Conservation (phyloP, 352 stramenopile genomes). For the Phytophthora sp. region DNA sequence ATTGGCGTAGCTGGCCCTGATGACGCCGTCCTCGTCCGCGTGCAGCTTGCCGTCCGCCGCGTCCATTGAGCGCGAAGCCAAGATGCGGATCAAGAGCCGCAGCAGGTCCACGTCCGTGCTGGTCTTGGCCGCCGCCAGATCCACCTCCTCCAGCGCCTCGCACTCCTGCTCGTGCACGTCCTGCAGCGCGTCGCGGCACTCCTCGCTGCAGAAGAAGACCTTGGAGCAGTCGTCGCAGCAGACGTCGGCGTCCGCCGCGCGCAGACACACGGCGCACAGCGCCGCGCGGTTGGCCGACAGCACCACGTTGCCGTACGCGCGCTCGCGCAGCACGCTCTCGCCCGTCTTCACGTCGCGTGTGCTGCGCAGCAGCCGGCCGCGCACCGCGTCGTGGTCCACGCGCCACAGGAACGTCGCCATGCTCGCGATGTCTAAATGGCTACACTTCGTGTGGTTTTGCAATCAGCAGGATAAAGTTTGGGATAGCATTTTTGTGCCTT, state of each 20-base stretch:
- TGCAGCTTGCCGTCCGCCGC: slow-evolving; percentile 18
- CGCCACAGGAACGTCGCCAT: slow-evolving; percentile 35
- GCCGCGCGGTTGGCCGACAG: slow-evolving; percentile 27
- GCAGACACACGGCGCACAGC: slow-evolving; percentile 51
- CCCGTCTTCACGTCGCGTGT: slow-evolving; percentile 28
- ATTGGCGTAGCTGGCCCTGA: slow-evolving; percentile 36
- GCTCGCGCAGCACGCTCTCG: slow-evolving; percentile 40
- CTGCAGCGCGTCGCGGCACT: slow-evolving; percentile 39
- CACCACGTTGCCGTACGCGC: slow-evolving; percentile 45
- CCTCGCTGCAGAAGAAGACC: slow-evolving; percentile 57
- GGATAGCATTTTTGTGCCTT: too few species aligned
- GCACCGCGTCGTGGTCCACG: slow-evolving; percentile 31
- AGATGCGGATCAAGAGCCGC: slow-evolving; percentile 48
- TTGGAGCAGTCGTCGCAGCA: slow-evolving; percentile 60
- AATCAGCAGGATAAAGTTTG: too few species aligned
- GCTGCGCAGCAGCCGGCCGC: slow-evolving; percentile 38
- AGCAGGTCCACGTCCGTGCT: slow-evolving; percentile 44
- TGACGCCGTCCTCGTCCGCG: slow-evolving; percentile 18
- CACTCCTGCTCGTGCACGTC: slow-evolving; percentile 53
- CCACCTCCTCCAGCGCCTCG: slow-evolving; percentile 48
- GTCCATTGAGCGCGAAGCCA: slow-evolving; percentile 36
- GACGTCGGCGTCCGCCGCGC: slow-evolving; percentile 45
- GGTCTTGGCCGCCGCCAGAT: slow-evolving; percentile 48
- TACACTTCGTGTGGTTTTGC: slow-evolving; percentile 1
- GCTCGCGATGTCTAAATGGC: slow-evolving; percentile 10